Percentiles rank a stretch among this genome's conserved stretches.
Conservation (phyloP, 2,329 filamentous ascomycete genomes). For the Colletotrichum chlorophyti region DNA sequence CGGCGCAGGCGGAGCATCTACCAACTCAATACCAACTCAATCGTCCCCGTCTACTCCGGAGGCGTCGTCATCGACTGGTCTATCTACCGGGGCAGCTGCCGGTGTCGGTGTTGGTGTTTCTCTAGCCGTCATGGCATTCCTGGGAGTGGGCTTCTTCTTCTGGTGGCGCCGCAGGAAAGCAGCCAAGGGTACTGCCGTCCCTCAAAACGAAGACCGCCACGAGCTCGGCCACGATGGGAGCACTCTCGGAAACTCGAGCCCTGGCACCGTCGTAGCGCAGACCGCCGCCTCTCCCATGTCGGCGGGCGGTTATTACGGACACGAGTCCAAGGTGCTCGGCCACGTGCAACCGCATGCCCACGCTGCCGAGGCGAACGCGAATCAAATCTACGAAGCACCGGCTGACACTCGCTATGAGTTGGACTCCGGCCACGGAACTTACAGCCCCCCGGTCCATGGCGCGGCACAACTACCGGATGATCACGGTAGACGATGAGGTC, state of each 20-base stretch:
- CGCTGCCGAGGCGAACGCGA: slow-evolving; percentile 14
- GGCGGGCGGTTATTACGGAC: slow-evolving; percentile 14
- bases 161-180: slow-evolving; percentile 35
- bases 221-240: background rate
- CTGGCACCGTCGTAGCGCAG: slow-evolving; percentile 4
- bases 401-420: slow-evolving; percentile 17
- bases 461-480: slow-evolving; percentile 2
- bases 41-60: background rate
- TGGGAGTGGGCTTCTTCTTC: slow-evolving; percentile 34
- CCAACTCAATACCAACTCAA: too few relatives aligned
- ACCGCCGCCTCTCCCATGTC: background rate
- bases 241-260: slow-evolving; percentile 1
- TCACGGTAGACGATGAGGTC: background rate
- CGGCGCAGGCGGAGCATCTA: background rate
- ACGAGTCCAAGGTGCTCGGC: slow-evolving; percentile 10
- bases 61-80: slow-evolving; percentile 16
- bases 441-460: background rate
- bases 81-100: slow-evolving; percentile 38
- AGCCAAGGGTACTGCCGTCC: background rate
- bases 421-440: slow-evolving; percentile 11
- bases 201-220: background rate
- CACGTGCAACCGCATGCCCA: slow-evolving; percentile 18
- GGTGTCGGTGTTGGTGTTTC: slow-evolving; percentile 39
- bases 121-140: slow-evolving; percentile 34
- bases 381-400: slow-evolving; percentile 22